phyloP scores from a whole-genome alignment of 2,329 filamentous ascomycete species.

The Penicillium sp. region DNA sequence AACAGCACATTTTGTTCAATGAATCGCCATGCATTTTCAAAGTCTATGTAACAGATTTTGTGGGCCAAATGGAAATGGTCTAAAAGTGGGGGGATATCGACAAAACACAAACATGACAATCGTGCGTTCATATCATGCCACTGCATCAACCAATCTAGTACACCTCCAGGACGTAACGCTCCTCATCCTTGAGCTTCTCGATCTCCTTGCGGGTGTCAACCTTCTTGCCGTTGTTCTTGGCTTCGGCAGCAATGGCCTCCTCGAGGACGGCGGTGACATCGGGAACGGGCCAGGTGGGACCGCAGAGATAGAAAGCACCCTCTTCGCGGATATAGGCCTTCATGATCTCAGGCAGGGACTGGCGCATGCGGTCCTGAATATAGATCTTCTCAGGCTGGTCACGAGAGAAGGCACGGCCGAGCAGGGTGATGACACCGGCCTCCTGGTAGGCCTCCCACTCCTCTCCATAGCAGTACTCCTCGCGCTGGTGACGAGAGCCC shows the following conservation, averaged over 20 bases:
- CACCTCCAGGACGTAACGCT: constrained; percentile 91
- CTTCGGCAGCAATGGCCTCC: constrained; percentile 80
- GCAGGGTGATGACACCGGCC: constrained; percentile 87
- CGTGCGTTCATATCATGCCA: constrained; percentile 15
- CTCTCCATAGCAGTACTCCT: constrained; percentile 98
- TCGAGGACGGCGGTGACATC: constrained; percentile 91
- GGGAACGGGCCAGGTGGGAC: constrained; percentile 96
- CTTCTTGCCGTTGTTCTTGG: constrained; percentile 64
- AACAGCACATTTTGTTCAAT: neutral
- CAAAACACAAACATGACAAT: constrained; percentile 15
- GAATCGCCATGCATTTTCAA: constrained; percentile 11
- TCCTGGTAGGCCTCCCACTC: constrained; percentile 99
- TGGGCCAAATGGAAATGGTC: constrained; percentile 19
- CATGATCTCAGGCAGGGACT: constrained; percentile 76
- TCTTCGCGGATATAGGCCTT: constrained; percentile 81
- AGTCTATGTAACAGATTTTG: constrained; percentile 11
- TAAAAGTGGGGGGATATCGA: constrained; percentile 19
- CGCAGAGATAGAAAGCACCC: constrained; percentile 94
- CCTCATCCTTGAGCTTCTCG: constrained; percentile 92
- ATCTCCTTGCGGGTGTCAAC: constrained; percentile 84
- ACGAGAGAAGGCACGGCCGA: constrained; percentile 90
- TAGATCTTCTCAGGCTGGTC: constrained; percentile 99
- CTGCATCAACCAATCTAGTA: constrained; percentile 56
- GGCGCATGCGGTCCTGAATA: constrained; percentile 95
- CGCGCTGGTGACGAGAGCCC: constrained; percentile 91